Percentiles rank a stretch among this genome's conserved stretches.
phyloP scores from a whole-genome alignment of 1,284 basidiomycete genomes.

The Naganishia albida region DNA sequence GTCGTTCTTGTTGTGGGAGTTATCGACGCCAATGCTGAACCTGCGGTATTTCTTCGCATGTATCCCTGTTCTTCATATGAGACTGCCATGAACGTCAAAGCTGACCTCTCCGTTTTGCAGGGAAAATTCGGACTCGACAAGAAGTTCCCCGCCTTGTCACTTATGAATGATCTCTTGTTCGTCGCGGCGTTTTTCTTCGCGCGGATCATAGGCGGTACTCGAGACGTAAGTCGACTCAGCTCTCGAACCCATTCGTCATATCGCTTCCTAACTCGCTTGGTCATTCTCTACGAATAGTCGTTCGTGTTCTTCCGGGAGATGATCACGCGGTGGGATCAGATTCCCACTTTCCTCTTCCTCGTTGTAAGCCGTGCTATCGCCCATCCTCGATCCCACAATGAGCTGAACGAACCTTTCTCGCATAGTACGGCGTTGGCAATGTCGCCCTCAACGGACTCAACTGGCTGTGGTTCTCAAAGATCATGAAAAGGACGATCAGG shows the following conservation, averaged over 20 bases:
- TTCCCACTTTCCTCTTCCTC: conserved; percentile 38
- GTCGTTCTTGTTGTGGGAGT: conserved; percentile 45
- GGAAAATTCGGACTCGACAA: conserved; percentile 40
- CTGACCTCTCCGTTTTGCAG: conserved; percentile 24
- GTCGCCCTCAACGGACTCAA: conserved; percentile 43
- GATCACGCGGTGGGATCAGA: conserved; percentile 37
- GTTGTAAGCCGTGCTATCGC: conserved; percentile 33
- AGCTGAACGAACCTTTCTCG: not conserved
- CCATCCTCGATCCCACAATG: not conserved
- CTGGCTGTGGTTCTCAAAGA: conserved; percentile 48
- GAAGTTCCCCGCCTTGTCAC: conserved; percentile 37
- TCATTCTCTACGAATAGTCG: conserved; percentile 37
- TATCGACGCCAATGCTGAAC: conserved; percentile 46
- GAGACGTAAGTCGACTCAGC: conserved; percentile 35
- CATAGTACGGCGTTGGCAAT: conserved; percentile 41
- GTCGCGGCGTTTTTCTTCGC: conserved; percentile 45
- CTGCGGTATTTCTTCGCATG: conserved; percentile 46
- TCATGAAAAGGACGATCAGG: conserved; percentile 37
- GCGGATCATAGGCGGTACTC: conserved; percentile 42
- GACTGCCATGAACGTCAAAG: not conserved
- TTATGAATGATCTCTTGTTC: conserved; percentile 42
- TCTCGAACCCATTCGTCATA: too few relatives aligned
- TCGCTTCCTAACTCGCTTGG: not conserved
- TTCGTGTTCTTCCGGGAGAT: conserved; percentile 41
- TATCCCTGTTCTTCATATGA: not conserved